Percentiles rank a stretch among this genome's conserved stretches.
Conservation (phyloP, 2,329 filamentous ascomycete species). For the Colletotrichum phormii region DNA sequence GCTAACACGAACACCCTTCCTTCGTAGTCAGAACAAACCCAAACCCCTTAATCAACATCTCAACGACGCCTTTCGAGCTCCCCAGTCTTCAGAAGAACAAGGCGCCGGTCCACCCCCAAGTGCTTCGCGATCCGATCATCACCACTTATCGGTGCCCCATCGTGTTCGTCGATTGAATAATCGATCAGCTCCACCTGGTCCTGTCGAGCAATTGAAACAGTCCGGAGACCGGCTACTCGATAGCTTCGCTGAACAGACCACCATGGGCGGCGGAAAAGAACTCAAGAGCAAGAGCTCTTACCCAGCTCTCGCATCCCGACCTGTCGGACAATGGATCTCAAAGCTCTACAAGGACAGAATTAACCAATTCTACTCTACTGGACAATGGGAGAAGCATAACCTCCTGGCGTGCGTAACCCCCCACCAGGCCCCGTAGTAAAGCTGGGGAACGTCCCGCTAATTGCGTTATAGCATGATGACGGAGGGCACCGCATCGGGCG, state of each 20-base stretch:
- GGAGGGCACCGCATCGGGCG: constrained; percentile 74
- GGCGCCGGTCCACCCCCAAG: neutral
- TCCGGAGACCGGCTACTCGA: constrained; percentile 11
- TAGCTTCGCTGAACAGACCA: constrained; percentile 37
- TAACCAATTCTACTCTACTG: constrained; percentile 80
- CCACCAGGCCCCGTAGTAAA: constrained; percentile 22
- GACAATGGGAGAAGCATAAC: constrained; percentile 83
- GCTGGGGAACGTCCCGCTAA: constrained; percentile 29
- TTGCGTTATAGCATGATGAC: constrained; percentile 71
- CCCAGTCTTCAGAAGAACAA: constrained; percentile 9
- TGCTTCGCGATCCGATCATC: constrained; percentile 1
- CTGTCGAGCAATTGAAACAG: constrained; percentile 30
- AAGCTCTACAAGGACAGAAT: constrained; percentile 89
- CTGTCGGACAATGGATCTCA: constrained; percentile 82
- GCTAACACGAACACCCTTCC: constrained; percentile 23
- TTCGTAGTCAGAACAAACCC: constrained; percentile 8
- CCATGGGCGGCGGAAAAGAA: constrained; percentile 64
- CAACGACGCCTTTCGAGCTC: constrained; percentile 25
- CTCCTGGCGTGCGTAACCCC: constrained; percentile 70
- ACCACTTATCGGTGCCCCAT: constrained; percentile 29
- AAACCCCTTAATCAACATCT: constrained; percentile 29
- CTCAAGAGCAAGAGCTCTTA: constrained; percentile 61
- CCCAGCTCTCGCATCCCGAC: constrained; percentile 62
- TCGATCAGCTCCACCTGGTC: constrained; percentile 48
- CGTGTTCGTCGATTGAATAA: constrained; percentile 43